A percentile compares a stretch with the other conserved stretches of the same genome.
Conservation (phyloP, 176 grass and related monocot genomes). For the Hsuehochloa calcarea region DNA sequence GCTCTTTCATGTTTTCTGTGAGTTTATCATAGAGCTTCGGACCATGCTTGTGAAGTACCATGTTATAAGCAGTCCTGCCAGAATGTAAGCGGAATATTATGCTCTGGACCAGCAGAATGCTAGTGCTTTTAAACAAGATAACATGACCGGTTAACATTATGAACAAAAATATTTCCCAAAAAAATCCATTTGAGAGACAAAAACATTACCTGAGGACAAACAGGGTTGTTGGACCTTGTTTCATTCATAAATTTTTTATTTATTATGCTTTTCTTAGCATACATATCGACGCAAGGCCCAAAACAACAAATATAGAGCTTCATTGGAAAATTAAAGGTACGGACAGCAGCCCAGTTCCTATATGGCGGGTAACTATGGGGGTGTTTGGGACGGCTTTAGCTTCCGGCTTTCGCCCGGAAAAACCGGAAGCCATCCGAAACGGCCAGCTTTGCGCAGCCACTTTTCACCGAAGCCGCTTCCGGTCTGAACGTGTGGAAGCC, state of each 20-base stretch:
- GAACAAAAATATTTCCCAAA: neutral
- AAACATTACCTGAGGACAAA: neutral
- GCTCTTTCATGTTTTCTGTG: slow-evolving; percentile 49
- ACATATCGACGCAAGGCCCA: neutral
- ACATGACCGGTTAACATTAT: neutral
- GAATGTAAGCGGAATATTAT: slow-evolving; percentile 20
- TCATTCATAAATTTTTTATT: neutral
- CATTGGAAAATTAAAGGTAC: neutral
- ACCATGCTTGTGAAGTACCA: slow-evolving; percentile 73
- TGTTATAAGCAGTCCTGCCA: slow-evolving; percentile 77
- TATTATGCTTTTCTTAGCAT: neutral
- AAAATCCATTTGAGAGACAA: neutral
- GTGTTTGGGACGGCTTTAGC: too few species aligned
- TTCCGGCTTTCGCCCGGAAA: too few species aligned
- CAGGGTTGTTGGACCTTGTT: neutral
- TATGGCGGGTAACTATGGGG: neutral
- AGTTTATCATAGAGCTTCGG: slow-evolving; percentile 67
- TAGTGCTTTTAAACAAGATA: slow-evolving; percentile 2
- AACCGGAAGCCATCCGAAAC: too few species aligned
- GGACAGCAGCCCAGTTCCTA: neutral
- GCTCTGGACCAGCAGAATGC: neutral
- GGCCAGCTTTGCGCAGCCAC: too few species aligned
- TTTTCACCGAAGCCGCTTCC: too few species aligned
- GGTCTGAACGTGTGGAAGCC: too few species aligned
- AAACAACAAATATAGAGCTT: neutral